Base-by-base conservation (phyloP, 2,329 filamentous ascomycete genomes). In the Penicillium corylophilum region DNA sequence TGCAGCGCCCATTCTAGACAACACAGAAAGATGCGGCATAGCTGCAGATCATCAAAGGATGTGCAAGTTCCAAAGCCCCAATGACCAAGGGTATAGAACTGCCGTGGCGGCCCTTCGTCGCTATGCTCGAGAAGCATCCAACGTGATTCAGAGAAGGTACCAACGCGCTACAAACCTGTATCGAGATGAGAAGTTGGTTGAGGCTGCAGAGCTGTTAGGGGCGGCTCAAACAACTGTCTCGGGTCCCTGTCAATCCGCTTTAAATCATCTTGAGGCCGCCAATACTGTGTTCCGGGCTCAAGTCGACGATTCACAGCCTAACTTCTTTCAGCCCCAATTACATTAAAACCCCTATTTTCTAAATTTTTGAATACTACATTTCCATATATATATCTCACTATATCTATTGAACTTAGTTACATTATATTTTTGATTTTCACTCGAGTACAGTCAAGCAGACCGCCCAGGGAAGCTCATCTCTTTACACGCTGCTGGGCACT, bases 21-120 rank as follows among this genome's bases (percentile, higher is more conserved):
- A 68, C 48, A 71, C 67, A 4, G 69, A 72, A 44, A 56, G 69
- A 55, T 64, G 61, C 46, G 72, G 69, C 7, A 65, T 74, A 22
- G 60, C 57, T 20, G 63, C 65, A 47, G 59, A 64, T 53, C 67
- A 71, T 54, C 54, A 54, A 23, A 55, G 57, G 15, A 71, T 69
- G 64, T 64, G 60, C 46, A 66, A 63, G 31, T 70, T 70, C 47
- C 55, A 63, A 38, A 60, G 51, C 46, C 51, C 54, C 9, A 44
- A 15, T 33, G 57, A 59, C 16, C 67, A 60, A 46, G 62, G 61
- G 4, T 69, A 62, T 44, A 54, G 64, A 49, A 60, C 61, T 41
- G 61, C 64, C 18, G 55, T 66, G 41, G 42, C 33, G 43, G 51
- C 51, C 15, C 43, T 53, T n/a, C 24, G 43, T 33, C 51, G 46